These are phyloP conservation scores for Coemansia sp. DNA, from an alignment of 192 early-diverging fungal species.

Conservation along the genomic window DNA sequence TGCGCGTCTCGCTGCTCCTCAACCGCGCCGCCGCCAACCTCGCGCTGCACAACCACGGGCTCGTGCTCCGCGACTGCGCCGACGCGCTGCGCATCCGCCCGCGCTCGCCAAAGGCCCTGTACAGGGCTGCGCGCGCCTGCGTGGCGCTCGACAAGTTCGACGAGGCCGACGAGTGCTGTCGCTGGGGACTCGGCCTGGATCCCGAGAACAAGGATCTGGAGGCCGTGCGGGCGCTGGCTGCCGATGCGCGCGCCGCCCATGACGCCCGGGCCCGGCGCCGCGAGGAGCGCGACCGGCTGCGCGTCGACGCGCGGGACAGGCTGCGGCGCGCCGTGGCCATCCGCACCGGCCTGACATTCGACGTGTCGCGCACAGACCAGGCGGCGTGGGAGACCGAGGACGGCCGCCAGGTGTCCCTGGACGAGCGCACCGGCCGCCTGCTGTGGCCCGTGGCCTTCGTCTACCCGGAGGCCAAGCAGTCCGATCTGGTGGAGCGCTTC, in stretches of 20 bases:
- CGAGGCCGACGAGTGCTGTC: conserved; percentile 86
- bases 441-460: conserved; percentile 86
- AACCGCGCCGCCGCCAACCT: conserved; percentile 94
- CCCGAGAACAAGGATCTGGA: conserved; percentile 58
- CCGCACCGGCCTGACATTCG: conserved; percentile 41
- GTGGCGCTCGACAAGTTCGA: conserved; percentile 73
- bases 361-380: conserved; percentile 14
- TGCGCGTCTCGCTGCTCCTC: conserved; percentile 78
- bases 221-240: conserved; percentile 36
- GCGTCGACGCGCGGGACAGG: conserved; percentile 47
- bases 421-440: conserved; percentile 60
- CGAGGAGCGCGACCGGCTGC: conserved; percentile 43
- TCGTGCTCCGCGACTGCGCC: conserved; percentile 86
- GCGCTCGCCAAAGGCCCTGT: conserved; percentile 90
- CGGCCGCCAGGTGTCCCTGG: conserved; percentile 60
- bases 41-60: conserved; percentile 81
- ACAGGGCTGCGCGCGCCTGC: conserved; percentile 83
- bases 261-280: conserved; percentile 30
- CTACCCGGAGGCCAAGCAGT: conserved; percentile 92
- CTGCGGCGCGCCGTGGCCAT: conserved; percentile 57
- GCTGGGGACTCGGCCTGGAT: conserved; percentile 69
- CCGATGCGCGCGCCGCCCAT: conserved; percentile 1
- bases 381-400: conserved; percentile 46
- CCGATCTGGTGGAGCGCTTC: conserved; percentile 84
- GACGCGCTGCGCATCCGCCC: conserved; percentile 73